Evolutionary conservation across 768 basidiomycete species (phyloP).

Genomic region (Infundibulicybe gibba): DNA sequence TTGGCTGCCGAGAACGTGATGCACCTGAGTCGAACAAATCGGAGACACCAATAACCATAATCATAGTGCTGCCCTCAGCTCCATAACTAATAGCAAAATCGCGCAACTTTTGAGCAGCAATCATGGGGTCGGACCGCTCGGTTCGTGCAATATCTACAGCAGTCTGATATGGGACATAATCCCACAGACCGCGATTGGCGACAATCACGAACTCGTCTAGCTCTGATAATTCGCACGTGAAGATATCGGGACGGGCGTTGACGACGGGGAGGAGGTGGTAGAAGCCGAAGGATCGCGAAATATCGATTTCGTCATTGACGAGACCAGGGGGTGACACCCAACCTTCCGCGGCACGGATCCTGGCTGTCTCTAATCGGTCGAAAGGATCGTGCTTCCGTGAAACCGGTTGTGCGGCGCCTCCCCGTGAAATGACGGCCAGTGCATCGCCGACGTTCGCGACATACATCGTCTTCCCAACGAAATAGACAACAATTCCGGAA

Average conservation of each 20-base stretch:
- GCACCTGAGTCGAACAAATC: constrained; percentile 59
- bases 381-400: constrained; percentile 88
- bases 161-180: constrained; percentile 89
- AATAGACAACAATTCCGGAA: constrained; percentile 84
- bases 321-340: constrained; percentile 91
- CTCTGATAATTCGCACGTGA: constrained; percentile 64
- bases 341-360: constrained; percentile 91
- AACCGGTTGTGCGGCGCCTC: constrained; percentile 69
- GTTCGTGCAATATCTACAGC: constrained; percentile 93
- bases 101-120: constrained; percentile 94
- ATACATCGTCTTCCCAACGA: constrained; percentile 74
- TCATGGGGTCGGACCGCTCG: constrained; percentile 56
- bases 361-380: constrained; percentile 74
- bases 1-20: constrained; percentile 42
- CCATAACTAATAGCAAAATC: constrained; percentile 98
- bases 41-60: constrained; percentile 89
- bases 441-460: constrained; percentile 90
- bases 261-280: constrained; percentile 87
- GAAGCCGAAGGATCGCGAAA: constrained; percentile 93
- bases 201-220: constrained; percentile 96
- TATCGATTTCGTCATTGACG: constrained; percentile 88
- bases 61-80: constrained; percentile 90
- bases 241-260: constrained; percentile 84
- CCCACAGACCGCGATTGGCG: constrained; percentile 91
- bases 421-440: constrained; percentile 79